Percentiles rank a stretch among this genome's conserved stretches.
phyloP scores from a whole-genome alignment of 129 eudicot genomes.

The Helianthus annuus region DNA sequence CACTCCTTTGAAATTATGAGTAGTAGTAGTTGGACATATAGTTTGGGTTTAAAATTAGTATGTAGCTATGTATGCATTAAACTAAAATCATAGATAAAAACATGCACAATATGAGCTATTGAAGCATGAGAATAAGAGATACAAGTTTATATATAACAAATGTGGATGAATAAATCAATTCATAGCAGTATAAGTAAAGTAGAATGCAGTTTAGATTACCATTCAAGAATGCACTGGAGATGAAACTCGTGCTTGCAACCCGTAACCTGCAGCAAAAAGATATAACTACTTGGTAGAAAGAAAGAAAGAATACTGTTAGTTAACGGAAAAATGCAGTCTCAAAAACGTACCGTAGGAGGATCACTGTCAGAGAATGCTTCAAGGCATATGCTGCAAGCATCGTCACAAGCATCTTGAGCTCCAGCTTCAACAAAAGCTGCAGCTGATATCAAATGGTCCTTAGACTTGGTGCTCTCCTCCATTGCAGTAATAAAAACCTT shows the following conservation, averaged over 20 bases:
- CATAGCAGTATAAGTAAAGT: not conserved
- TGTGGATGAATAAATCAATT: not conserved
- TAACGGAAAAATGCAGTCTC: not conserved
- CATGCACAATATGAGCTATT: conserved; percentile 10
- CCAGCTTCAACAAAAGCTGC: conserved; percentile 97
- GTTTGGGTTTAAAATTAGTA: conserved; percentile 1
- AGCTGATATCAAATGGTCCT: conserved; percentile 73
- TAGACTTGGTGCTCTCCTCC: conserved; percentile 61
- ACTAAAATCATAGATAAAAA: not conserved
- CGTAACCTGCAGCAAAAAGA: conserved; percentile 61
- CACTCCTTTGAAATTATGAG: not conserved
- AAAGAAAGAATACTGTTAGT: not conserved
- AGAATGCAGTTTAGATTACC: conserved; percentile 40
- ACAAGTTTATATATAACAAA: conserved; percentile 1
- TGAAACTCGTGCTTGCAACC: conserved; percentile 93
- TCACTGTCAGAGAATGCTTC: conserved; percentile 82
- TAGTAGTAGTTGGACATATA: not conserved
- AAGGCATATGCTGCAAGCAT: conserved; percentile 92
- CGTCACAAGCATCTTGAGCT: conserved; percentile 92
- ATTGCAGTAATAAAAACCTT: conserved; percentile 40
- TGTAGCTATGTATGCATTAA: not conserved
- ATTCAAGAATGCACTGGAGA: conserved; percentile 92
- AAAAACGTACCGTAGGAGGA: conserved; percentile 65
- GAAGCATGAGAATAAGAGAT: conserved; percentile 5
- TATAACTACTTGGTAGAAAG: not conserved